Conservation (phyloP, 345 rosid genomes). For the Euphorbia lathyris region DNA sequence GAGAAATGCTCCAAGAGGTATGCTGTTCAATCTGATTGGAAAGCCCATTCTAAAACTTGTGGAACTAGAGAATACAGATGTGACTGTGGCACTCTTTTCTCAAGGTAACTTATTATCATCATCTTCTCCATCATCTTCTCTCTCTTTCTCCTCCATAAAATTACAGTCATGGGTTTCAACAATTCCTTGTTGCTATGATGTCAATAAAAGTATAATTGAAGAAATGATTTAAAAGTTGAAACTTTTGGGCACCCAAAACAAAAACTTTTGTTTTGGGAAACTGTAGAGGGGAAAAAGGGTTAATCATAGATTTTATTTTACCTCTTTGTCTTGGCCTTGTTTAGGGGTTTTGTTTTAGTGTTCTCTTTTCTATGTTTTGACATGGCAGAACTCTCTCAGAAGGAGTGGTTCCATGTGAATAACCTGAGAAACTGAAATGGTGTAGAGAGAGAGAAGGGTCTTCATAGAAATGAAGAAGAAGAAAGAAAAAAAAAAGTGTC, state of each 20-base stretch:
- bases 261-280: no score
- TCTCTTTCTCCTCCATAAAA: neutral
- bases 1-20: slow-evolving; percentile 24
- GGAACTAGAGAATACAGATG: slow-evolving; percentile 22
- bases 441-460: neutral
- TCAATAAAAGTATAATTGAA: no score
- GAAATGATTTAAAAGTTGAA: no score
- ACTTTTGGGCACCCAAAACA: no score
- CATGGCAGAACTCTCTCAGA: slow-evolving; percentile 3
- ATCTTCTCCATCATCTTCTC: no score
- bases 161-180: no score
- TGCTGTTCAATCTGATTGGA: slow-evolving; percentile 30
- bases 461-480: neutral
- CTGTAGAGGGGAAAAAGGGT: no score
- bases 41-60: slow-evolving; percentile 26
- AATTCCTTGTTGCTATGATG: no score
- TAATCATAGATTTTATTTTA: neutral
- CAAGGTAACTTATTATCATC: slow-evolving; percentile 15
- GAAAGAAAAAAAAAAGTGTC: neutral
- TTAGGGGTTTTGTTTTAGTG: neutral
- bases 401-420: slow-evolving; percentile 19
- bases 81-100: slow-evolving; percentile 26
- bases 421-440: slow-evolving; percentile 10
- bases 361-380: no score
- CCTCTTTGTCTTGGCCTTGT: neutral